Evolutionary conservation across 2,329 filamentous ascomycete species (phyloP).

Genomic region (Paecilomyces dactylethromorphus): DNA sequence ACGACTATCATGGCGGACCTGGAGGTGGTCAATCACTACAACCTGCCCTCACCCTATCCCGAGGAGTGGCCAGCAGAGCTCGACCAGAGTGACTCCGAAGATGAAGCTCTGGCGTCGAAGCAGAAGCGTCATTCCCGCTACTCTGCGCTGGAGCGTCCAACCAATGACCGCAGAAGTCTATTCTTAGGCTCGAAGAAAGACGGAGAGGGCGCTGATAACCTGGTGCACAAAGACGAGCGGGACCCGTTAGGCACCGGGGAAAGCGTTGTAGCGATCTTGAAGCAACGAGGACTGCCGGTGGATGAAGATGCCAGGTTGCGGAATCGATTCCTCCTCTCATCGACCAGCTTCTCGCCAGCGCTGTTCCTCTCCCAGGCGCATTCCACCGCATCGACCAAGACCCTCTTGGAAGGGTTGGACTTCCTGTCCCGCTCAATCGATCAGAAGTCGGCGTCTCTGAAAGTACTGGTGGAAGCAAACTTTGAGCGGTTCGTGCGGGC

Average conservation of each 20-base stretch:
- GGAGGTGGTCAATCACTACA: constrained; percentile 85
- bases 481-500: constrained; percentile 97
- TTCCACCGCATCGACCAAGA: constrained; percentile 73
- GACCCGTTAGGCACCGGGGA: constrained; percentile 85
- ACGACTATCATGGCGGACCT: constrained; percentile 56
- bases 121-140: constrained; percentile 61
- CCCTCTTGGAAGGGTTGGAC: constrained; percentile 73
- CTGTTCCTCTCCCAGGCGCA: constrained; percentile 92
- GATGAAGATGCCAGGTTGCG: constrained; percentile 77
- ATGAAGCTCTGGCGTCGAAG: constrained; percentile 33
- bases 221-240: constrained; percentile 85
- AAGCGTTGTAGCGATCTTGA: constrained; percentile 76
- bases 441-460: constrained; percentile 93
- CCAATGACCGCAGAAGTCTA: constrained; percentile 61
- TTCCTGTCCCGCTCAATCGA: constrained; percentile 87
- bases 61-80: constrained; percentile 81
- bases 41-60: constrained; percentile 70
- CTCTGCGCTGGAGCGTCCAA: constrained; percentile 71
- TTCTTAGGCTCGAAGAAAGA: constrained; percentile 63
- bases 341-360: constrained; percentile 87
- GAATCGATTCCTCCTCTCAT: constrained; percentile 91
- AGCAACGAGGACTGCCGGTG: constrained; percentile 67
- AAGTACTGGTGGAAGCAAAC: constrained; percentile 93
- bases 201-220: constrained; percentile 62
- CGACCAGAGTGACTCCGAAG: constrained; percentile 62